phyloP scores from a whole-genome alignment of 768 basidiomycete genomes.

The Auriscalpium microsporum region DNA sequence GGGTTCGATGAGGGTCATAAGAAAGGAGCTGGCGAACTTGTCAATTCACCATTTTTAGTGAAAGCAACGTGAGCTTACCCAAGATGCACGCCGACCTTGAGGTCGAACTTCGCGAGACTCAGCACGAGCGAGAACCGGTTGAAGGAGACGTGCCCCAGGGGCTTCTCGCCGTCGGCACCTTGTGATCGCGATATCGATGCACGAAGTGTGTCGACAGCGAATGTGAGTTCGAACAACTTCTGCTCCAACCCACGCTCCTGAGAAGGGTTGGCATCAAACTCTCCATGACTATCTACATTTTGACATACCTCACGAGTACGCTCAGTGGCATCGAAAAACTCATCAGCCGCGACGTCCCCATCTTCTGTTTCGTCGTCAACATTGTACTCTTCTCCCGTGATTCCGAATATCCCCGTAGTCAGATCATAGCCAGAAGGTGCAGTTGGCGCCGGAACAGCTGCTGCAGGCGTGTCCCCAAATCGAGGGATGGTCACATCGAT shows the following conservation, averaged over 20 bases:
- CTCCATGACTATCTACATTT: background rate
- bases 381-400: constrained; percentile 55
- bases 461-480: constrained; percentile 44
- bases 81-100: constrained; percentile 78
- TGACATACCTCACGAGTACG: constrained; percentile 38
- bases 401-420: constrained; percentile 47
- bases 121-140: constrained; percentile 72
- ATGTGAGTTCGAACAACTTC: constrained; percentile 74
- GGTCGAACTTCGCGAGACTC: constrained; percentile 71
- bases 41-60: constrained; percentile 10
- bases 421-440: constrained; percentile 37
- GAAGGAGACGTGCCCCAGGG: constrained; percentile 71
- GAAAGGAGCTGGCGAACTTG: constrained; percentile 46
- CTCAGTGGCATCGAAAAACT: constrained; percentile 69
- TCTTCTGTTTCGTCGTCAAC: constrained; percentile 46
- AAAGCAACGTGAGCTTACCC: constrained; percentile 34
- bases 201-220: constrained; percentile 76
- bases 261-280: background rate
- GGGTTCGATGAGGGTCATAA: constrained; percentile 63
- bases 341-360: constrained; percentile 38
- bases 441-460: background rate
- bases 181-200: constrained; percentile 70
- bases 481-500: constrained; percentile 87
- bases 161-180: constrained; percentile 53
- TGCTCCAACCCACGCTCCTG: constrained; percentile 40